These are phyloP conservation scores for Ceriops zippeliana DNA, from an alignment of 345 rosid genomes.

Conservation along the genomic window DNA sequence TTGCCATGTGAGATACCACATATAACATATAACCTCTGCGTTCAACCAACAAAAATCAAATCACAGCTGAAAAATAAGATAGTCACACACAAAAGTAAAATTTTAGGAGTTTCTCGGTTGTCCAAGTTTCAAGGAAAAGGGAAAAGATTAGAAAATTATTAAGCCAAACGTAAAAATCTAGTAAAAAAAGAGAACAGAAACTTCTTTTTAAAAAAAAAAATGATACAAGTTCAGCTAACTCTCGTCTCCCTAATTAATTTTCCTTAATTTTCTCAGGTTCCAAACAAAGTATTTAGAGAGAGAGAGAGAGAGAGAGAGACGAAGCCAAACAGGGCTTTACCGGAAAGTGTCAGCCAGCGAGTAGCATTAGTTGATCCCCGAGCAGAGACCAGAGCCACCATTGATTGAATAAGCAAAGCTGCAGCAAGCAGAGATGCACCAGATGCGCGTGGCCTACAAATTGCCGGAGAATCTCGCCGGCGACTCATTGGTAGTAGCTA, in stretches of 20 bases:
- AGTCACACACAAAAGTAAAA: too few relatives aligned
- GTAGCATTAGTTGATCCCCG: constrained; percentile 5
- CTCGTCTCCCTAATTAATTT: too few relatives aligned
- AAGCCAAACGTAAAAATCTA: too few relatives aligned
- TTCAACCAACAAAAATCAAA: too few relatives aligned
- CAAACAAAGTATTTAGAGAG: neutral
- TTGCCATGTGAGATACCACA: too few relatives aligned
- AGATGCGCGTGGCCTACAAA: neutral
- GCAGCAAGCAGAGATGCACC: neutral
- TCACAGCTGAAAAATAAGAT: too few relatives aligned
- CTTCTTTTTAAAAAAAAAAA: neutral
- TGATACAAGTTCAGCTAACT: neutral
- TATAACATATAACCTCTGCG: too few relatives aligned
- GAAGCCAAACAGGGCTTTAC: constrained; percentile 1
- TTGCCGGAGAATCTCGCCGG: constrained; percentile 6
- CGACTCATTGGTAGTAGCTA: neutral
- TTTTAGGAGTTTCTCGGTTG: too few relatives aligned
- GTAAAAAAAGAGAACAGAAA: neutral
- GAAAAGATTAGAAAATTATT: too few relatives aligned
- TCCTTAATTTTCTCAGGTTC: neutral
- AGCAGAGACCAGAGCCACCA: constrained; percentile 11
- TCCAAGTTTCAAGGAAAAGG: too few relatives aligned
- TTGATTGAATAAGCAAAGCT: constrained; percentile 7
- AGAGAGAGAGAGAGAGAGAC: neutral
- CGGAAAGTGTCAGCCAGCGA: constrained; percentile 13